Evolutionary conservation across 306 rosid species (phyloP), one percentile per base, ranked within the genome.

Genomic region (Echinosophora koreensis): DNA sequence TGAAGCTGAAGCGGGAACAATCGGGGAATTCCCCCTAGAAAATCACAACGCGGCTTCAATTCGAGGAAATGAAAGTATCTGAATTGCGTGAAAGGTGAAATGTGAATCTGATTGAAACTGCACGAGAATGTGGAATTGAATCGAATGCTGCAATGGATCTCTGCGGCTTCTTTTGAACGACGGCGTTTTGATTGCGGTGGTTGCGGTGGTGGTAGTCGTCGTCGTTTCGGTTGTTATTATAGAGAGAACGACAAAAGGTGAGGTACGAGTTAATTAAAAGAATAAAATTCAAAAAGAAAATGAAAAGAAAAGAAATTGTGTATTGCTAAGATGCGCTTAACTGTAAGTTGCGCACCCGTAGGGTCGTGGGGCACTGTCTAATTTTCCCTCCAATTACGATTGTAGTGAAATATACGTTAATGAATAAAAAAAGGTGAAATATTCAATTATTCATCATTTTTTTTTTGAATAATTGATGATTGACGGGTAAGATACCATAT

Each of bases 111-210:
- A 72, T 52, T 58, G 64, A 9, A 32, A 34, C 49, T 8, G 65
- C 78, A 54, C 14, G 46, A 65, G 6, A 41, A 12, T 52, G 47
- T 39, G 58, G 9, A 62, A 62, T 66, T 32, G 79, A 73, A 72
- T 69, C 77, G 76, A 54, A 80, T 76, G 79, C 6, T 55, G 50
- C 64, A 81, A 82, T 42, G 77, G 85, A 86, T 88, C 83, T 62
- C 70, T 70, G 35, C 72, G 55, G 76, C 64, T 57, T 32, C 62
- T 41, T 14, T 2, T 3, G 32, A 44, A 78, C 82, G 85, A 76
- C 74, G 84, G 63, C 85, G 88, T 77, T 81, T 57, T 32, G 74
- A 12, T 35, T 84, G 77, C 13, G 61, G 56, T 35, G 46, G 2
- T 66, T 52, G 80, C 79, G 72, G 81, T 39, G 80, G 73, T 63